Evolutionary conservation across 2,329 filamentous ascomycete species (phyloP).

Genomic region (Trichoderma simmonsii): DNA sequence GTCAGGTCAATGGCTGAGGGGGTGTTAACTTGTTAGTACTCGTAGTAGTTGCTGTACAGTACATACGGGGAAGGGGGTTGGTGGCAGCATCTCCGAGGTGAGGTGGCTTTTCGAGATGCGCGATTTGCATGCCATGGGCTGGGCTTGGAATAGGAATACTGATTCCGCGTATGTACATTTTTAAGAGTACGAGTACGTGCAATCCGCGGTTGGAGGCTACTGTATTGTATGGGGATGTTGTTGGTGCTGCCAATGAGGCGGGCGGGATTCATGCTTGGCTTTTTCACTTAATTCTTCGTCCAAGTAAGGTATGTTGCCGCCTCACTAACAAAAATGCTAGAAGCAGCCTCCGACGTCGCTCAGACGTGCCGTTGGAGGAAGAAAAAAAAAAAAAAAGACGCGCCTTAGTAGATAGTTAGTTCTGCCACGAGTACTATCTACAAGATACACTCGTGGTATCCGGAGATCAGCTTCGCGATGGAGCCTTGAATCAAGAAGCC

Average conservation of each 20-base stretch:
- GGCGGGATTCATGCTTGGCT: not conserved
- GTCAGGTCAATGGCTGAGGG: not conserved
- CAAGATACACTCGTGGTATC: not conserved
- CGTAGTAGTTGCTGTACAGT: not conserved
- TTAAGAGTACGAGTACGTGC: not conserved
- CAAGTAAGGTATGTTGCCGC: not conserved
- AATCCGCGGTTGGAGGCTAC: not conserved
- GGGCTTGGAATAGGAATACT: not conserved
- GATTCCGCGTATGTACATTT: not conserved
- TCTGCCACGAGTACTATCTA: not conserved
- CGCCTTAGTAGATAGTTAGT: not conserved
- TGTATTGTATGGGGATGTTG: not conserved
- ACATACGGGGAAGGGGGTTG: not conserved
- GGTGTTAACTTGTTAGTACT: not conserved
- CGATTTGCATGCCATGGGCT: not conserved
- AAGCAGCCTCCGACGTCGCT: slow-evolving; percentile 14
- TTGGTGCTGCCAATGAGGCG: not conserved
- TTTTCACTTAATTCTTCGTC: not conserved
- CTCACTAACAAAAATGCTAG: not conserved
- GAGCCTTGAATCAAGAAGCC: not conserved
- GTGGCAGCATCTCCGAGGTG: slow-evolving; percentile 9
- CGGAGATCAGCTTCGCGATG: not conserved
- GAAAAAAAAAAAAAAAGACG: not conserved
- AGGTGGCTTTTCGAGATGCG: not conserved
- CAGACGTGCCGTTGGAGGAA: not conserved